Conservation (phyloP, 768 basidiomycete genomes). For the Amanita thiersii region DNA sequence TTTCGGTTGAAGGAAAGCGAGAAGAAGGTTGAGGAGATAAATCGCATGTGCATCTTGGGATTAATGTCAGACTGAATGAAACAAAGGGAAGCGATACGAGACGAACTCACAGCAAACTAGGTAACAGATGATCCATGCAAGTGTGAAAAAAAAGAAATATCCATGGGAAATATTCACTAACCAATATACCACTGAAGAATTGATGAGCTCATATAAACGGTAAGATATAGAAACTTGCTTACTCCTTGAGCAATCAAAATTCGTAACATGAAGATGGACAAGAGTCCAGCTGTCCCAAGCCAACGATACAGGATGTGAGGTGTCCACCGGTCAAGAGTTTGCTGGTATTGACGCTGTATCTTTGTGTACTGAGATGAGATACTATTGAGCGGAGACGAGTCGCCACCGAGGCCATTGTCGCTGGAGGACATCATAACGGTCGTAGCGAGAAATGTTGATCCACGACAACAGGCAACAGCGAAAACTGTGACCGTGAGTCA, state of each 20-base stretch:
- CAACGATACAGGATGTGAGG: conserved; percentile 88
- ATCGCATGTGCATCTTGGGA: conserved; percentile 80
- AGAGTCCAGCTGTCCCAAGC: conserved; percentile 64
- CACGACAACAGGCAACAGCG: conserved; percentile 10
- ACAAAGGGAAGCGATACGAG: conserved; percentile 2
- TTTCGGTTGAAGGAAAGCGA: conserved; percentile 96
- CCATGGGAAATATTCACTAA: conserved; percentile 30
- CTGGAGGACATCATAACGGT: conserved; percentile 39
- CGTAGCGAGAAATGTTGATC: conserved; percentile 12
- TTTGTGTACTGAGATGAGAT: conserved; percentile 39
- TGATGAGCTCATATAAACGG: background rate
- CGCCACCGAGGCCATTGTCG: conserved; percentile 35
- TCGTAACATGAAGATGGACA: conserved; percentile 73
- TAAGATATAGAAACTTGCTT: conserved; percentile 27
- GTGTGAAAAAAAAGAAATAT: background rate
- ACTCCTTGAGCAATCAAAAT: conserved; percentile 89
- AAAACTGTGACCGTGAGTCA: conserved; percentile 14
- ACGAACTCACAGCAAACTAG: conserved; percentile 61
- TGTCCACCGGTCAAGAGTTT: conserved; percentile 85
- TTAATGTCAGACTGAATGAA: conserved; percentile 9
- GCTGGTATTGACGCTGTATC: conserved; percentile 75
- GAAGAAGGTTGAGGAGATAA: conserved; percentile 90
- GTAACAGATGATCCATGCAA: conserved; percentile 1
- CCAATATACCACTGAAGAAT: conserved; percentile 81
- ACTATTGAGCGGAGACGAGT: conserved; percentile 41